Conservation (phyloP, 2,329 filamentous ascomycete genomes). For the Rhytidhysteron rufulum region DNA sequence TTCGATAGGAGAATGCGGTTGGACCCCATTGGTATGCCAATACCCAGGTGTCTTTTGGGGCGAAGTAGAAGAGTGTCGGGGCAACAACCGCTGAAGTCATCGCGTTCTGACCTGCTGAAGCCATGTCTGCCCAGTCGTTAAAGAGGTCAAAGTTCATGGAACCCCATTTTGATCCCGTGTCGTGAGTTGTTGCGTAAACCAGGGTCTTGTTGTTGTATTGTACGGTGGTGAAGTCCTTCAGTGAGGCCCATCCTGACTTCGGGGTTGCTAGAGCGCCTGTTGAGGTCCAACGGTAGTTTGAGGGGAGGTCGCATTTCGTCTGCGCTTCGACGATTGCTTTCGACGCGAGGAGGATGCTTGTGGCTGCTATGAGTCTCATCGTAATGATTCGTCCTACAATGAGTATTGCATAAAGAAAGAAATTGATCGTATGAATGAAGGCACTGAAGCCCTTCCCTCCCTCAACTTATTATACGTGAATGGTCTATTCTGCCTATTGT, state of each 20-base stretch:
- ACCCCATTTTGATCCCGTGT: constrained; percentile 46
- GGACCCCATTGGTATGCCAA: constrained; percentile 64
- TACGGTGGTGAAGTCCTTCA: constrained; percentile 61
- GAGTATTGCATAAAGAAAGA: too few species aligned
- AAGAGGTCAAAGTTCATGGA: constrained; percentile 59
- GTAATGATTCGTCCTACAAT: too few species aligned
- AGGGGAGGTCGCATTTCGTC: constrained; percentile 51
- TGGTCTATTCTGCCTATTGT: too few species aligned
- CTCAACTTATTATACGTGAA: too few species aligned
- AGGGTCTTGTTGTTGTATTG: constrained; percentile 57
- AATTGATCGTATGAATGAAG: too few species aligned
- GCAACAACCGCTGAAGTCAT: constrained; percentile 52
- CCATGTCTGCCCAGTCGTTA: constrained; percentile 51
- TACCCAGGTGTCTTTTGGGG: constrained; percentile 60
- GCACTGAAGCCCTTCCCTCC: too few species aligned
- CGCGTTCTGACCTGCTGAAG: constrained; percentile 48
- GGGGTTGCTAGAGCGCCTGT: constrained; percentile 50
- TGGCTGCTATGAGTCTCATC: not conserved
- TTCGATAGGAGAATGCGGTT: constrained; percentile 57
- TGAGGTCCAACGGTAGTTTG: constrained; percentile 55
- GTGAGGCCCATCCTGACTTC: constrained; percentile 51
- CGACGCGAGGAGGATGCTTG: constrained; percentile 8
- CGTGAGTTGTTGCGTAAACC: constrained; percentile 55
- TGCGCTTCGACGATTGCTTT: constrained; percentile 12
- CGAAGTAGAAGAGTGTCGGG: constrained; percentile 61